Evolutionary conservation across 2,329 filamentous ascomycete species (phyloP), one percentile per base, ranked within the genome.

Genomic region (Ascochyta rabiei): DNA sequence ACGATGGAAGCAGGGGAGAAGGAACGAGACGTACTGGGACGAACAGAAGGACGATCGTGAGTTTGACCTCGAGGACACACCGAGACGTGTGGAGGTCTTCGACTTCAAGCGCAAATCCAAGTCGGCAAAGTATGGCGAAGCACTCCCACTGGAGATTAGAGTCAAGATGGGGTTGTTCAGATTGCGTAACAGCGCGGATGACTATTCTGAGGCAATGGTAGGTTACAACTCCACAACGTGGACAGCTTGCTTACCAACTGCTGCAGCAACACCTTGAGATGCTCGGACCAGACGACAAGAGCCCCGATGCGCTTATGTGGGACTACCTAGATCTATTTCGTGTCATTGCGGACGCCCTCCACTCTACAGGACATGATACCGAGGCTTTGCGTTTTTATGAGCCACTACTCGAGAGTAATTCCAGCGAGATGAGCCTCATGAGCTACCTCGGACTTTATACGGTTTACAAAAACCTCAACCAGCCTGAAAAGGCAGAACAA

Each of bases 101-200:
- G 83, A 83, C 1, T 96, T 89, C 70, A 75, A 80, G 8, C 78
- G 81, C 4, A 81, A 77, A 3, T 85, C 85, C 69, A 78, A 82
- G 1, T 68, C 76, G 4, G 79, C 81, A 6, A 78, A 82, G 0
- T 96, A 96, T 71, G 92, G 91, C 0, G 74, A 82, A 34, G 86
- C 87, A 1, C 79, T 97, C 34, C 93, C 93, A 0, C 74, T 93
- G 5, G 92, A 97, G 62, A 79, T 99, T 37, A 87, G 93, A 18
- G 84, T 91, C 26, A 95, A 93, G 69, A 79, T 99, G 59, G 93
- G 90, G 3, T 79, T 93, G 4, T 93, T 91, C 70, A 86, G 95
- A n/a, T 77, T 96, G 31, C 87, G 86, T 50, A 79, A 91, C 56
- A 86, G 85, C 0, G 78, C 88, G 23, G 78, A 84, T 15, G 70